These are phyloP conservation scores for Adansonia grandidieri DNA, from an alignment of 441 rosid genomes.

Conservation along the genomic window DNA sequence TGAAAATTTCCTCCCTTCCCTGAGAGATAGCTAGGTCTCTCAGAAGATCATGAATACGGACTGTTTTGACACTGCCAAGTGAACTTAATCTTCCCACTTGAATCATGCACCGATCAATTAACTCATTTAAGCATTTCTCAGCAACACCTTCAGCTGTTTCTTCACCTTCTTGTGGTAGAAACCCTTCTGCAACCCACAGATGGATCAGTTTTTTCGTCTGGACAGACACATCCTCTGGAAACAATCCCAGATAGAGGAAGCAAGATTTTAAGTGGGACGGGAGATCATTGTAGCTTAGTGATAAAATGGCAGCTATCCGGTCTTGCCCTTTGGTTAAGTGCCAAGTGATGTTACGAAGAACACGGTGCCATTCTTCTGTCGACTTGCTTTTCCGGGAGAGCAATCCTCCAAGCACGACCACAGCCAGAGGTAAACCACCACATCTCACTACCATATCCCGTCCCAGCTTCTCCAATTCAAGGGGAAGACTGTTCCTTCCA, in stretches of 20 bases:
- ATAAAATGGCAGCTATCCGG: constrained; percentile 28
- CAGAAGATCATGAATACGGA: constrained; percentile 25
- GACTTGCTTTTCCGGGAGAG: constrained; percentile 29
- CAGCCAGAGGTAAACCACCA: constrained; percentile 36
- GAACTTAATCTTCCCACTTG: constrained; percentile 22
- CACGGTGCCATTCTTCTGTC: constrained; percentile 25
- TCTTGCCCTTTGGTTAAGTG: constrained; percentile 31
- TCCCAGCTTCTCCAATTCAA: constrained; percentile 23
- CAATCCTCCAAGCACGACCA: constrained; percentile 34
- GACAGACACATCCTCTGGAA: constrained; percentile 26
- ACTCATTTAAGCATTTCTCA: constrained; percentile 23
- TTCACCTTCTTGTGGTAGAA: constrained; percentile 21
- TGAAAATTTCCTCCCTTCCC: constrained; percentile 32
- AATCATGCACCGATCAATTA: constrained; percentile 31
- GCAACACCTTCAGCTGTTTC: constrained; percentile 23
- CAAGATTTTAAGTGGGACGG: constrained; percentile 31
- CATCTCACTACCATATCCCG: constrained; percentile 30
- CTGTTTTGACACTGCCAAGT: constrained; percentile 24
- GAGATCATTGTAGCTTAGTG: constrained; percentile 35
- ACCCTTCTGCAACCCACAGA: constrained; percentile 37
- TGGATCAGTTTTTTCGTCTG: constrained; percentile 28
- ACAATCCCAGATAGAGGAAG: constrained; percentile 32
- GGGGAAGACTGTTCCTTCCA: not conserved
- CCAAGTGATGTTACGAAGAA: constrained; percentile 27
- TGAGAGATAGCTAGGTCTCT: constrained; percentile 28